These are phyloP conservation scores for Aspergillus persii DNA, from an alignment of 2,329 filamentous ascomycete species.

Conservation along the genomic window DNA sequence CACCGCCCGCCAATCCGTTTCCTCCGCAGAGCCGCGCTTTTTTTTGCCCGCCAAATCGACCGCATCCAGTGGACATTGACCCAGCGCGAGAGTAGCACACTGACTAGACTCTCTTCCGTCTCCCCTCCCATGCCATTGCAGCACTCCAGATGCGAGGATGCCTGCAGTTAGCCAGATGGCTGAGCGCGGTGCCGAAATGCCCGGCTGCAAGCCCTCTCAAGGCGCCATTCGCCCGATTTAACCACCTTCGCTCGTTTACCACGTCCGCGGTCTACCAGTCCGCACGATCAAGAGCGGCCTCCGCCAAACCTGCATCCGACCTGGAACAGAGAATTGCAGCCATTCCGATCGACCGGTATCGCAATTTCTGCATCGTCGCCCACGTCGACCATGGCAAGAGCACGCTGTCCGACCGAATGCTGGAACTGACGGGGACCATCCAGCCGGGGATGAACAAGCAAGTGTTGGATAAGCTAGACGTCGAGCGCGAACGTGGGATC, in stretches of 20 bases:
- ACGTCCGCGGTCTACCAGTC: constrained; percentile 21
- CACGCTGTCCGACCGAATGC: constrained; percentile 85
- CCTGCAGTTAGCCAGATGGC: constrained; percentile 47
- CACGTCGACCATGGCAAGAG: constrained; percentile 99
- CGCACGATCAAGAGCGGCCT: constrained; percentile 19
- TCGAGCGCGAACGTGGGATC: constrained; percentile 92
- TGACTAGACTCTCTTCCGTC: constrained; percentile 9
- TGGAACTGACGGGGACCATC: constrained; percentile 94
- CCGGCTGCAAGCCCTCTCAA: constrained; percentile 30
- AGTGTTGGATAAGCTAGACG: constrained; percentile 93
- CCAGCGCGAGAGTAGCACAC: neutral
- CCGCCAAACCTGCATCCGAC: constrained; percentile 39
- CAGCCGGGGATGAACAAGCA: constrained; percentile 84
- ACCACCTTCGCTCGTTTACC: constrained; percentile 30
- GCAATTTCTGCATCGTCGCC: constrained; percentile 98
- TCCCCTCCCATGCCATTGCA: constrained; percentile 31
- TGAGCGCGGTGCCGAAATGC: constrained; percentile 40
- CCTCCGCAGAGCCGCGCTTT: constrained; percentile 33
- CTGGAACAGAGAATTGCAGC: constrained; percentile 57
- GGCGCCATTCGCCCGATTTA: constrained; percentile 25
- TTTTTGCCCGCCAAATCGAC: constrained; percentile 16
- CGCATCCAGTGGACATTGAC: neutral
- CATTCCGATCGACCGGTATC: constrained; percentile 56
- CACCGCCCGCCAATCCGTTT: constrained; percentile 26
- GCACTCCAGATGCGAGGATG: constrained; percentile 47